Percentiles rank a stretch among this genome's conserved stretches.
Evolutionary conservation across 2,329 filamentous ascomycete species (phyloP).

Genomic region (Aspergillus bombycis): DNA sequence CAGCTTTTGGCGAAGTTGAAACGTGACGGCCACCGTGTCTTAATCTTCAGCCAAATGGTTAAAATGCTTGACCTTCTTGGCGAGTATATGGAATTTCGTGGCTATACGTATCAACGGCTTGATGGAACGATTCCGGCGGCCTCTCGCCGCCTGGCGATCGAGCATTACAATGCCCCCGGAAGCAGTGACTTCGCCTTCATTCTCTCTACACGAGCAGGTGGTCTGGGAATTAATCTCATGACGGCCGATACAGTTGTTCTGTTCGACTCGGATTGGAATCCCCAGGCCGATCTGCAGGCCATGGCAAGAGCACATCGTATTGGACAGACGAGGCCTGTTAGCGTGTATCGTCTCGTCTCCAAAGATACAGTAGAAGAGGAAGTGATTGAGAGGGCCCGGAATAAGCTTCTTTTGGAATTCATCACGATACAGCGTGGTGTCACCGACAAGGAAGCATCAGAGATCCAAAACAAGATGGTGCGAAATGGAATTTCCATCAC

Average conservation of each 20-base stretch:
- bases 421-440: slow-evolving; percentile 96
- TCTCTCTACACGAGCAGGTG: slow-evolving; percentile 91
- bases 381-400: slow-evolving; percentile 90
- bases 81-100: slow-evolving; percentile 88
- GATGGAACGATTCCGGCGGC: slow-evolving; percentile 92
- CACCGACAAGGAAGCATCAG: slow-evolving; percentile 87
- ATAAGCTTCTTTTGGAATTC: slow-evolving; percentile 96
- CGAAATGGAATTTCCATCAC: slow-evolving; percentile 62
- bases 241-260: slow-evolving; percentile 97
- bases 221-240: slow-evolving; percentile 98
- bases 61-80: slow-evolving; percentile 96
- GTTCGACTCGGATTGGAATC: slow-evolving; percentile 96
- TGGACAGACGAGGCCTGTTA: slow-evolving; percentile 93
- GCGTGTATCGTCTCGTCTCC: slow-evolving; percentile 92
- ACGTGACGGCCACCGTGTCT: slow-evolving; percentile 88
- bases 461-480: slow-evolving; percentile 77
- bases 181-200: slow-evolving; percentile 97
- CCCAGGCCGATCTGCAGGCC: slow-evolving; percentile 94
- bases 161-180: slow-evolving; percentile 96
- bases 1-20: slow-evolving; percentile 92
- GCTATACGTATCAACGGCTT: slow-evolving; percentile 92
- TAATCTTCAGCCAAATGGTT: slow-evolving; percentile 99
- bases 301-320: slow-evolving; percentile 99
- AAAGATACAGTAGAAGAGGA: slow-evolving; percentile 99
- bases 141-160: slow-evolving; percentile 88